Conservation (phyloP, 441 rosid genomes). For the Viola pubescens region DNA sequence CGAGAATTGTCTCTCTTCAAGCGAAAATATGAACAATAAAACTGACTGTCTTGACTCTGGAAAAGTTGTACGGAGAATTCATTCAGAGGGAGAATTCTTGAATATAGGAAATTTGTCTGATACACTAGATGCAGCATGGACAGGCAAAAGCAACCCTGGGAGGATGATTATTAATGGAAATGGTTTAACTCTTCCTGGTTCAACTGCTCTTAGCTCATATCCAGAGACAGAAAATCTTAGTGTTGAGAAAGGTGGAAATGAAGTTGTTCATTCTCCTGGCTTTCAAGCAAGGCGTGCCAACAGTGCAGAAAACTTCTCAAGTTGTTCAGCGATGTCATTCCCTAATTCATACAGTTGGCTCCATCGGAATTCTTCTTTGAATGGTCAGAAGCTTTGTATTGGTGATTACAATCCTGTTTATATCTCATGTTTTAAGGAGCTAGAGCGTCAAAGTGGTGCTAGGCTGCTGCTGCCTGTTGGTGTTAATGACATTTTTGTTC, state of each 20-base stretch:
- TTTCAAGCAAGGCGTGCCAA: conserved; percentile 25
- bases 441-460: conserved; percentile 58
- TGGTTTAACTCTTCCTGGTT: conserved; percentile 16
- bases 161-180: conserved; percentile 30
- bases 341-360: conserved; percentile 52
- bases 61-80: conserved; percentile 34
- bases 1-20: conserved; percentile 24
- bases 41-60: conserved; percentile 35
- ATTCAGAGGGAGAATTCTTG: conserved; percentile 57
- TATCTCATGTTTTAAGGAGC: conserved; percentile 50
- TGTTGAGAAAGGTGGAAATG: conserved; percentile 20
- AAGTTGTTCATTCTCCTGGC: conserved; percentile 20
- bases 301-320: conserved; percentile 36
- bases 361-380: conserved; percentile 42
- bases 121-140: conserved; percentile 78
- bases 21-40: conserved; percentile 29
- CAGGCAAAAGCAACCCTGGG: conserved; percentile 39
- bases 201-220: conserved; percentile 4
- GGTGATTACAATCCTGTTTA: conserved; percentile 54
- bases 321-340: conserved; percentile 55
- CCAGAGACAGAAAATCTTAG: conserved; percentile 16
- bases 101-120: conserved; percentile 41
- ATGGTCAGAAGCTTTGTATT: conserved; percentile 52
- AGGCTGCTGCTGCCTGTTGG: conserved; percentile 74
- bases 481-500: conserved; percentile 61